Base-by-base conservation (phyloP, 2,329 filamentous ascomycete genomes). In the Aspergillus calidoustus region DNA sequence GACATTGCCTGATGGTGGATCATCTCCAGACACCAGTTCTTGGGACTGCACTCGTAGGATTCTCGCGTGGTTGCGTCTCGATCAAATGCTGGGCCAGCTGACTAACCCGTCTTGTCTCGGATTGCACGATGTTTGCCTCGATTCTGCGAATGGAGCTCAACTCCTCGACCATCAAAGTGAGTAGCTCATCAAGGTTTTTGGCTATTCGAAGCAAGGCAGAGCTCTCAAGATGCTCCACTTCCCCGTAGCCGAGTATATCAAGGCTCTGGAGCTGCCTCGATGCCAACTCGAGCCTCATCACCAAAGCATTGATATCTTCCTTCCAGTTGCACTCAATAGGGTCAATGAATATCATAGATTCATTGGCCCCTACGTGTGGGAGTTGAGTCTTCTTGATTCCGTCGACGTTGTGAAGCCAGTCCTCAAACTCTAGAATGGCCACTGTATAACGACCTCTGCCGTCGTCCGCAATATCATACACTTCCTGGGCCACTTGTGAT, bases 401-500 rank as follows among this genome's bases (percentile, higher is more conserved):
- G 19, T 71, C 67, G 15, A 70, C 72, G 28, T 67, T 66, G 6
- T 69, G 55, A 31, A 78, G 69, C 78, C 78, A 80, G 31, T 69
- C 57, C 56, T 79, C 76, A 63, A 80, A 80, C 6, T 62, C 62
- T 23, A 66, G 59, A 4, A 78, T 65, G 19, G 66, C 69, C 43
- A 62, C 52, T 19, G 66, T 68, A 65, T 79, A 79, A 43, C 70
- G 68, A 3, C 74, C 73, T 30, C 65, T 62, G 7, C 60, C 49
- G 4, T 63, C 63, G 17, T 71, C 67, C 2, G 67, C 68, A n/a
- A 80, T 61, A 52, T 75, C 71, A 5, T 72, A 71, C 9, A 79
- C 65, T 19, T 79, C 76, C 63, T 79, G 76, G 7, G 77, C 62
- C n/a, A 78, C 62, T 25, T 73, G 74, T 3, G 78, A 80, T 22